Percentiles rank a stretch among this genome's conserved stretches.
These are phyloP conservation scores for Phytophthora capsici DNA, from an alignment of 352 stramenopile species.

Conservation along the genomic window DNA sequence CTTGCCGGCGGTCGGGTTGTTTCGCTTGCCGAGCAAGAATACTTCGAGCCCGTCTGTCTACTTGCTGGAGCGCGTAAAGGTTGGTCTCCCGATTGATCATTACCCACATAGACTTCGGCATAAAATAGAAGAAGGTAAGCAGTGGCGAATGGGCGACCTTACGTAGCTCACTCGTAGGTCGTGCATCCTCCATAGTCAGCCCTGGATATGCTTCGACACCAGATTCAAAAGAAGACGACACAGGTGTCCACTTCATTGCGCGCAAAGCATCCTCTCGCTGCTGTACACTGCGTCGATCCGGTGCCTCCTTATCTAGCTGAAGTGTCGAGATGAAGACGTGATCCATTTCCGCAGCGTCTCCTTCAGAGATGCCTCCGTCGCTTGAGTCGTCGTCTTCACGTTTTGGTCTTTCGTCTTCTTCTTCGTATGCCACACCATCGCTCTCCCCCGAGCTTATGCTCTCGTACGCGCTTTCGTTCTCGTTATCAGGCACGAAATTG, in stretches of 20 bases:
- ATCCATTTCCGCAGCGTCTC: too few relatives aligned
- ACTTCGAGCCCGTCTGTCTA: too few relatives aligned
- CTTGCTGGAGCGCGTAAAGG: too few relatives aligned
- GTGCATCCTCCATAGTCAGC: background rate
- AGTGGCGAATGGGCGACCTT: background rate
- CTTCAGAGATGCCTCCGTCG: background rate
- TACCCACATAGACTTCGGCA: too few relatives aligned
- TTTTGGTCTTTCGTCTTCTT: background rate
- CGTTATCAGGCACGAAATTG: constrained; percentile 1
- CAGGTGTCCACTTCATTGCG: too few relatives aligned
- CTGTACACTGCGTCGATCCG: too few relatives aligned
- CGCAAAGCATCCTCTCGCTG: too few relatives aligned
- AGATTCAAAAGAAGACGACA: constrained; percentile 2
- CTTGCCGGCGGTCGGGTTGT: too few relatives aligned
- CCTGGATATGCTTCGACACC: background rate
- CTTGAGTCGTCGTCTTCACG: background rate
- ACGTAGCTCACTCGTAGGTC: background rate
- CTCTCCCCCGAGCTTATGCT: background rate
- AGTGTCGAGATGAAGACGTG: too few relatives aligned
- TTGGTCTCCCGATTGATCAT: too few relatives aligned
- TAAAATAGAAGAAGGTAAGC: constrained; percentile 31
- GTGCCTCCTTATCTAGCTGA: too few relatives aligned
- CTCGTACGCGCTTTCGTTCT: constrained; percentile 7
- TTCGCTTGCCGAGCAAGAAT: too few relatives aligned
- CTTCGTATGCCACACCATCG: background rate